Conservation (phyloP, 129 eudicot genomes). For the Lactuca sativa region DNA sequence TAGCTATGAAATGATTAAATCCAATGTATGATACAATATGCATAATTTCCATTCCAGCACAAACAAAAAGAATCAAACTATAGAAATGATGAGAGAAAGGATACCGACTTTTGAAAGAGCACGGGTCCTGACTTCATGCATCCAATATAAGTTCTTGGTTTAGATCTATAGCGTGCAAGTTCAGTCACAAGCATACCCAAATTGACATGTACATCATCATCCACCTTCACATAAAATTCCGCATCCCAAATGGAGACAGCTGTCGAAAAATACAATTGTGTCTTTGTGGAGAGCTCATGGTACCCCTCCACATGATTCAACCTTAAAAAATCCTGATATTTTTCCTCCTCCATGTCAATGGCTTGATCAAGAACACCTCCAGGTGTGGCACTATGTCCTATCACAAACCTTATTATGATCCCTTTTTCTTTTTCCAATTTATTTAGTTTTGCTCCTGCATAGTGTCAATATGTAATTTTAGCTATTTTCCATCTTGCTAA, state of each 20-base stretch:
- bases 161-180: conserved; percentile 51
- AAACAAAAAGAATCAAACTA: background rate
- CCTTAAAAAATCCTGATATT: conserved; percentile 57
- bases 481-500: background rate
- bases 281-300: conserved; percentile 72
- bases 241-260: conserved; percentile 71
- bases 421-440: conserved; percentile 78
- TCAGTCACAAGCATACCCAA: conserved; percentile 58
- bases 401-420: conserved; percentile 63
- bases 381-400: conserved; percentile 64
- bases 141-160: conserved; percentile 61
- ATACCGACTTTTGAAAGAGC: conserved; percentile 60
- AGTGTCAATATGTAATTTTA: background rate
- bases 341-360: conserved; percentile 54
- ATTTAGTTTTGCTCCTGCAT: conserved; percentile 51
- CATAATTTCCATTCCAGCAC: background rate
- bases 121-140: conserved; percentile 93
- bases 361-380: conserved; percentile 71
- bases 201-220: conserved; percentile 74
- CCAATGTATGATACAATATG: no score
- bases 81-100: background rate
- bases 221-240: conserved; percentile 73
- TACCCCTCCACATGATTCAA: conserved; percentile 70
- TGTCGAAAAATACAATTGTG: conserved; percentile 60
- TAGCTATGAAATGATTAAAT: background rate